These are phyloP conservation scores for Phaeosphaeriaceae sp. DNA, from an alignment of 2,329 filamentous ascomycete genomes.

Conservation along the genomic window DNA sequence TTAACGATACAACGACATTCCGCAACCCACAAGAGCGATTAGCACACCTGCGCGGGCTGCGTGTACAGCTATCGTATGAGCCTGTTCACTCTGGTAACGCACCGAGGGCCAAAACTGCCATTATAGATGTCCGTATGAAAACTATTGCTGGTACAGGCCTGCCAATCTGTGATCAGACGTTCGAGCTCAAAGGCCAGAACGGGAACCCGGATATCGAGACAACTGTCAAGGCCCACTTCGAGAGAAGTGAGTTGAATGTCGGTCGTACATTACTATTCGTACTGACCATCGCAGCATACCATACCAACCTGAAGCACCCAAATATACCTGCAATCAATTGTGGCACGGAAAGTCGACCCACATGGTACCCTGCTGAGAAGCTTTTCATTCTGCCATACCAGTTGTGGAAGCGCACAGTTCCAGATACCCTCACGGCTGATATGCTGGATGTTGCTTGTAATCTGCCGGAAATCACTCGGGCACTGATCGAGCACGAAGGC, in stretches of 20 bases:
- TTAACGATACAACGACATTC: conserved; percentile 6
- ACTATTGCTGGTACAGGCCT: conserved; percentile 3
- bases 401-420: conserved; percentile 21
- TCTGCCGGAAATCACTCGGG: conserved; percentile 10
- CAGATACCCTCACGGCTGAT: conserved; percentile 12
- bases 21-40: neutral
- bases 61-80: conserved; percentile 5
- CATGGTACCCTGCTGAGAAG: conserved; percentile 14
- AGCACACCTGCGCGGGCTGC: conserved; percentile 7
- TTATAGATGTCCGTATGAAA: conserved; percentile 8
- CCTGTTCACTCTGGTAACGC: neutral
- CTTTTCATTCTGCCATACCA: conserved; percentile 28
- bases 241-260: conserved; percentile 3
- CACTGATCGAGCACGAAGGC: conserved; percentile 27
- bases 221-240: conserved; percentile 9
- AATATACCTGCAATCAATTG: conserved; percentile 12
- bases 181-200: conserved; percentile 4
- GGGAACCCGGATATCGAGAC: neutral
- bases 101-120: conserved; percentile 1
- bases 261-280: neutral
- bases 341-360: conserved; percentile 10
- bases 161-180: neutral
- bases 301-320: neutral
- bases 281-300: conserved; percentile 4
- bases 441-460: conserved; percentile 26